Conservation (phyloP, 192 early-diverging fungal genomes). For the Backusella macrospora region DNA sequence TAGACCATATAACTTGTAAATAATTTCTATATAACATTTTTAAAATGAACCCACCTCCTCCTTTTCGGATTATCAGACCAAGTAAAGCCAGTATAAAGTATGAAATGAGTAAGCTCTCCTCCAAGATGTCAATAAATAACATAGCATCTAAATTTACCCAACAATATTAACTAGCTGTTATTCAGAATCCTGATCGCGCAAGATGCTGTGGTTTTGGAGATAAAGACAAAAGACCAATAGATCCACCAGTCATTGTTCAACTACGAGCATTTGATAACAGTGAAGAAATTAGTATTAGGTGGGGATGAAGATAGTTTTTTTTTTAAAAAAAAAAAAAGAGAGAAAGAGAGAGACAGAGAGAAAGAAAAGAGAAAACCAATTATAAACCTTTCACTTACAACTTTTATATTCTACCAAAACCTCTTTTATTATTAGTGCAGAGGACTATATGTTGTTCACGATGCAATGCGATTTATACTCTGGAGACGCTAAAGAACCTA, state of each 20-base stretch:
- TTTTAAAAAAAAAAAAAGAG: conserved; percentile 34
- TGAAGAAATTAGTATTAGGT: conserved; percentile 33
- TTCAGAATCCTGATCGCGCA: conserved; percentile 67
- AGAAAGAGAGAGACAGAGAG: conserved; percentile 27
- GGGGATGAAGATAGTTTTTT: conserved; percentile 20
- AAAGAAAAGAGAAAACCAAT: neutral
- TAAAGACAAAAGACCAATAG: conserved; percentile 75
- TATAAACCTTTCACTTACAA: neutral
- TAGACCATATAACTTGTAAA: neutral
- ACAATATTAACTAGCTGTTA: conserved; percentile 37
- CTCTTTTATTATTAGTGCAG: conserved; percentile 10
- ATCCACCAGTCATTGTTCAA: conserved; percentile 72
- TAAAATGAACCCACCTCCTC: conserved; percentile 7
- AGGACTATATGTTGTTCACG: conserved; percentile 56
- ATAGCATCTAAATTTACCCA: conserved; percentile 22
- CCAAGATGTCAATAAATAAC: neutral
- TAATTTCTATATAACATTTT: neutral
- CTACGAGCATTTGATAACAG: conserved; percentile 59
- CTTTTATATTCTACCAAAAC: conserved; percentile 9
- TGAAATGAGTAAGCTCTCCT: conserved; percentile 5
- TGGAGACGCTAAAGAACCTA: conserved; percentile 49
- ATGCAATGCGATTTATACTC: conserved; percentile 60
- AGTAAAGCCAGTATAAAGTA: conserved; percentile 14
- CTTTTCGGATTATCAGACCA: conserved; percentile 6
- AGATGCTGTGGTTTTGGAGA: conserved; percentile 79